Conservation (phyloP, 2,329 filamentous ascomycete species). For the Botrytis byssoidea region DNA sequence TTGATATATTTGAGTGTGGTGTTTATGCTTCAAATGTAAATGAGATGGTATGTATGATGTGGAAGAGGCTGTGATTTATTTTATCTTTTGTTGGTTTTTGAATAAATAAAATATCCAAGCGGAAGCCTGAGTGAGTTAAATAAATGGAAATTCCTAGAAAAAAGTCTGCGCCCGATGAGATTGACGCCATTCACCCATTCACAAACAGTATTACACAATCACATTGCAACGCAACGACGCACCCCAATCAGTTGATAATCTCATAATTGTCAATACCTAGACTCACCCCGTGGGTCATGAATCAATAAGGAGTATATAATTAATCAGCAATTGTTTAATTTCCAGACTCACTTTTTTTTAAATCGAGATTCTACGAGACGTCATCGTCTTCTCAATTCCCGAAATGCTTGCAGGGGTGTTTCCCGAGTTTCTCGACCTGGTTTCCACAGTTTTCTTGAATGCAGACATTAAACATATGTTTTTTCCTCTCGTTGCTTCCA, state of each 20-base stretch:
- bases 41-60: neutral
- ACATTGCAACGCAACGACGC: neutral
- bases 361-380: neutral
- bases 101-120: neutral
- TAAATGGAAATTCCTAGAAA: neutral
- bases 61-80: neutral
- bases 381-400: neutral
- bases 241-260: neutral
- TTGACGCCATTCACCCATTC: conserved; percentile 14
- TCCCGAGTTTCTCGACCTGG: neutral
- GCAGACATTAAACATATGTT: neutral
- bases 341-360: neutral
- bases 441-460: neutral
- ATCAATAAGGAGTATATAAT: neutral
- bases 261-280: neutral
- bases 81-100: conserved; percentile 7
- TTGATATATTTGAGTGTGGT: neutral
- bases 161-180: neutral
- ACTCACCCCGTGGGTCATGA: neutral
- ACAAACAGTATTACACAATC: neutral
- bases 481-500: neutral
- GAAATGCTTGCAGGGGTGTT: neutral
- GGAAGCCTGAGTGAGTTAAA: neutral
- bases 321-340: neutral
- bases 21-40: neutral